Base-by-base conservation (phyloP, 2,329 filamentous ascomycete genomes). In the Colletotrichum theobromicola region DNA sequence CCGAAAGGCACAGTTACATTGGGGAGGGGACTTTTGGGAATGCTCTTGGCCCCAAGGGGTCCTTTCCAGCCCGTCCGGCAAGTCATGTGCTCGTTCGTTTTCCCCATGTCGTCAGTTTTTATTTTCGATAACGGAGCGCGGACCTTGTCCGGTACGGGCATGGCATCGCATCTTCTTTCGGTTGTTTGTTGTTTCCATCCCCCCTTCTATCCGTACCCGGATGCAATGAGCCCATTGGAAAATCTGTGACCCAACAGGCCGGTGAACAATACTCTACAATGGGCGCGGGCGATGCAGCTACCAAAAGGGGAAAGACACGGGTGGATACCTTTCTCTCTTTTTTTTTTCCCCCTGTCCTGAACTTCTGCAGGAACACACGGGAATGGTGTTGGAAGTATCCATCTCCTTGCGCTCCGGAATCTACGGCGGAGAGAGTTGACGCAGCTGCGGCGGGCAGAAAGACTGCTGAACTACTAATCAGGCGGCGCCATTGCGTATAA, bases 1-100 rank as follows among this genome's bases (percentile, higher is more conserved):
- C 24, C 71, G 62, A 18, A 58, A 53, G 42, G 46, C 71, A 61
- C 71, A 26, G 71, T 76, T 60, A 57, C 74, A 68, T 76, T 71
- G 63, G 46, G 24, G 42, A 46, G 63, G 46, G 24, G 42, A 46
- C 42, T 46, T 46, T 64, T 65, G 55, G 34, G 28, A 66, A 42
- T 21, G 15, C 62, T 21, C 42, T 21, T 46, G n/a, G 42, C 3
- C 3, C 42, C 42, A 46, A 46, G 42, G 42, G 42, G 42, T 46
- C 42, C 9, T 21, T n/a, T 6, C 10, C n/a, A n/a, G n/a, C n/a
- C n/a, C n/a, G n/a, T n/a, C 55, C 42, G 42, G 42, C 42, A 46
- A 46, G 42, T 46, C 32, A 67, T 67, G 68, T 32, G 26, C 15
- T 16, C 26, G 32, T 32, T 46, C 42, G n/a, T 46, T 46, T 57